Conservation (phyloP, 2,329 filamentous ascomycete genomes). For the Beauveria scarabaeidicola region DNA sequence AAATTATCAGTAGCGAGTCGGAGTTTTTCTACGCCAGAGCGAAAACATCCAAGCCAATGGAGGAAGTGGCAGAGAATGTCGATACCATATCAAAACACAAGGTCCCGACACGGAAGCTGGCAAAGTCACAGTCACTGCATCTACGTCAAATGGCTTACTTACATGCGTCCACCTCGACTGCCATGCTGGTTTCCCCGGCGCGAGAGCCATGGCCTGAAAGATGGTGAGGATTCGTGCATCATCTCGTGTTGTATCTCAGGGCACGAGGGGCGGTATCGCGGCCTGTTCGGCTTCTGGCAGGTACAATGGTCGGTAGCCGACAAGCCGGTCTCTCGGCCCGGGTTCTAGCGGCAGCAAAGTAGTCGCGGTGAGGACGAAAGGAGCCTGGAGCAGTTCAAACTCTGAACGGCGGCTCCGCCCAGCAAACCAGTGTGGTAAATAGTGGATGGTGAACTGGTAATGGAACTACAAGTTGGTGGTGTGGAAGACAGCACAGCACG, state of each 20-base stretch:
- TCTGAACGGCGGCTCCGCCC: not conserved
- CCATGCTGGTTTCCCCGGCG: too few relatives aligned
- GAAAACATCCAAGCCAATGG: slow-evolving; percentile 46
- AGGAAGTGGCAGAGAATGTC: slow-evolving; percentile 38
- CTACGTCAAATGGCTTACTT: not conserved
- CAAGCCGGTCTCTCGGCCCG: not conserved
- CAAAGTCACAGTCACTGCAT: slow-evolving; percentile 16
- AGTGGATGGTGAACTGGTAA: too few relatives aligned
- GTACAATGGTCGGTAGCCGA: not conserved
- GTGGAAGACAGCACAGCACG: not conserved
- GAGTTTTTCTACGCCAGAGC: slow-evolving; percentile 44
- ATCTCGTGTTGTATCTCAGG: not conserved
- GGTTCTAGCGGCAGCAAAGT: not conserved
- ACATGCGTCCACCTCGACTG: too few relatives aligned
- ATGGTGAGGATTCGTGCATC: not conserved
- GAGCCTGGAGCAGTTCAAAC: not conserved
- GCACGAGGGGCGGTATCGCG: not conserved
- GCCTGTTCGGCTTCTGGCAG: not conserved
- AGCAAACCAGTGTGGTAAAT: not conserved
- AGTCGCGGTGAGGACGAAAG: not conserved
- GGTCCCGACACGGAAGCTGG: slow-evolving; percentile 25
- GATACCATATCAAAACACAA: slow-evolving; percentile 30
- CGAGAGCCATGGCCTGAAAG: too few relatives aligned
- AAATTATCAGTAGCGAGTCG: slow-evolving; percentile 49
- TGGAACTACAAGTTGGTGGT: not conserved